Conservation (phyloP, 495 filamentous ascomycete species). For the Friedmanniomyces simplex region DNA sequence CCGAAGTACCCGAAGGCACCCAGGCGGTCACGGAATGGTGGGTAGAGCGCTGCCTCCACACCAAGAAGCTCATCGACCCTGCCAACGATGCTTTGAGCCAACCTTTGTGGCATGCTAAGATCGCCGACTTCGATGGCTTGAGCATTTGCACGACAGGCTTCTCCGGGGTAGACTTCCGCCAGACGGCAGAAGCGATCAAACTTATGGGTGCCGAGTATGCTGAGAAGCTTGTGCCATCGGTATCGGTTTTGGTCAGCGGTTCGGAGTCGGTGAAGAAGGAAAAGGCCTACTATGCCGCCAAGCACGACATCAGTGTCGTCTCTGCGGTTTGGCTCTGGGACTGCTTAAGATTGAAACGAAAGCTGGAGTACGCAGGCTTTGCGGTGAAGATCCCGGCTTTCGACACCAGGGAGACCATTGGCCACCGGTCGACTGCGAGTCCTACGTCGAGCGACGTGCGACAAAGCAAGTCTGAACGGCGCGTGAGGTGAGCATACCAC, state of each 20-base stretch:
- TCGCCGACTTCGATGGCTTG: conserved; percentile 55
- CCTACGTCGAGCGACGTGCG: conserved; percentile 1
- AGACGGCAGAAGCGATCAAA: conserved; percentile 61
- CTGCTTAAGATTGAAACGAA: conserved; percentile 44
- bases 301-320: conserved; percentile 69
- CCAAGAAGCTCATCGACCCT: conserved; percentile 61
- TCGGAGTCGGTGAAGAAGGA: conserved; percentile 51
- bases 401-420: neutral
- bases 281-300: conserved; percentile 63
- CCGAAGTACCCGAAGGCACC: conserved; percentile 20
- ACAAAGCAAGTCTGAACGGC: neutral
- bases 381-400: neutral
- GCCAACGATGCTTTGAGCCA: conserved; percentile 58
- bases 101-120: conserved; percentile 60
- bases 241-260: conserved; percentile 61
- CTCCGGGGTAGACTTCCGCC: conserved; percentile 70
- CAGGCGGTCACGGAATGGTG: conserved; percentile 79
- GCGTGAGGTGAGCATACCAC: neutral
- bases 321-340: conserved; percentile 72
- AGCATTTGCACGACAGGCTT: conserved; percentile 74
- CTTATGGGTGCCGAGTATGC: conserved; percentile 74
- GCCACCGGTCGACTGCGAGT: conserved; percentile 2
- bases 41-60: conserved; percentile 76
- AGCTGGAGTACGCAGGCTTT: neutral
- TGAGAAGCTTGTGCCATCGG: conserved; percentile 55